Percentiles rank a stretch among this genome's conserved stretches.
phyloP scores from a whole-genome alignment of 179 eudicot genomes.

The Gypsophila paniculata region DNA sequence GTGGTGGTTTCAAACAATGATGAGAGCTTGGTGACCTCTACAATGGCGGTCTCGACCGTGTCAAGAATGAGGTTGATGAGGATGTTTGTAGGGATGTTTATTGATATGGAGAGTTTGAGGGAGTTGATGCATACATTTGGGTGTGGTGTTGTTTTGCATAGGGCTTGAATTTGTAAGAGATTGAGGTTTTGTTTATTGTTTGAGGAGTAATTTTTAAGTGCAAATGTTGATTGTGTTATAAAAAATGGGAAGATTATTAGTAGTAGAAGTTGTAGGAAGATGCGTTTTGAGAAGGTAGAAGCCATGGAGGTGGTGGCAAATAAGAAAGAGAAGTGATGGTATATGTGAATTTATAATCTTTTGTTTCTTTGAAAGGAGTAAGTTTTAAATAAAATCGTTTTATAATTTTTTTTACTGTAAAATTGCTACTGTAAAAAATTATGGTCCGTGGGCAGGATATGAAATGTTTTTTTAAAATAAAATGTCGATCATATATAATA shows the following conservation, averaged over 20 bases:
- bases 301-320: conserved; percentile 23
- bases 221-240: conserved; percentile 7
- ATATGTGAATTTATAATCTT: too few relatives aligned
- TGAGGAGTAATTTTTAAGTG: background rate
- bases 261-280: conserved; percentile 18
- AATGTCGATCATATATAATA: too few relatives aligned
- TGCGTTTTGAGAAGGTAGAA: conserved; percentile 19
- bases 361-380: too few relatives aligned
- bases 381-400: too few relatives aligned
- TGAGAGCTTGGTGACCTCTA: conserved; percentile 48
- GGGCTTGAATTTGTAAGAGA: conserved; percentile 33
- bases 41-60: conserved; percentile 52
- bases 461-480: too few relatives aligned
- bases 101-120: conserved; percentile 48
- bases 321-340: background rate
- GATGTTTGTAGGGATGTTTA: conserved; percentile 43
- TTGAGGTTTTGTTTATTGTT: conserved; percentile 3
- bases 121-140: conserved; percentile 55
- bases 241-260: conserved; percentile 1
- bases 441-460: too few relatives aligned
- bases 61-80: conserved; percentile 43
- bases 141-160: conserved; percentile 66
- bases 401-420: too few relatives aligned
- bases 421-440: too few relatives aligned
- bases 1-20: conserved; percentile 31